Evolutionary conservation across 805 yeast species (phyloP).

Genomic region (Yamadazyma sp.): DNA sequence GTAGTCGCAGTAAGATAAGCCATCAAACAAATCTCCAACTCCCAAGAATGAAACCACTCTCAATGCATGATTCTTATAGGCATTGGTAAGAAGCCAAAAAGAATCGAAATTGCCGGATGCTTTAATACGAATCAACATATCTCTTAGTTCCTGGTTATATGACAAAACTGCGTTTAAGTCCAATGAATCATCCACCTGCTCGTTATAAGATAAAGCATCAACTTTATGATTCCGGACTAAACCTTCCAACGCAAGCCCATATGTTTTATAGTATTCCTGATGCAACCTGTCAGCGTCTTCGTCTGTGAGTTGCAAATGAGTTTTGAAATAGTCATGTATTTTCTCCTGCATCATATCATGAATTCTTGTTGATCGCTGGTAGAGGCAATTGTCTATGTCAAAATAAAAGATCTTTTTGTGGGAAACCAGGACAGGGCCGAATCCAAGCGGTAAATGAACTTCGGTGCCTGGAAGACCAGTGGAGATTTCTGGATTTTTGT

Average conservation of each 20-base stretch:
- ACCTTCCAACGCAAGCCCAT: conserved; percentile 94
- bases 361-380: conserved; percentile 69
- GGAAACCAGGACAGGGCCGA: conserved; percentile 29
- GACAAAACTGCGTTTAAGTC: conserved; percentile 77
- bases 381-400: conserved; percentile 92
- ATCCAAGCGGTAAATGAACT: conserved; percentile 31
- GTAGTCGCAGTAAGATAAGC: conserved; percentile 91
- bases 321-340: conserved; percentile 79
- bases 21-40: conserved; percentile 90
- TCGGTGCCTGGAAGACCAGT: conserved; percentile 18
- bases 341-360: conserved; percentile 86
- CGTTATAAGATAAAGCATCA: conserved; percentile 86
- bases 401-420: conserved; percentile 60
- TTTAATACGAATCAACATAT: conserved; percentile 48
- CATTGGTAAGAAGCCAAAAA: conserved; percentile 93
- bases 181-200: conserved; percentile 86
- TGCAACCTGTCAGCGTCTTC: conserved; percentile 76
- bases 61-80: conserved; percentile 86
- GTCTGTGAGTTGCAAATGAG: conserved; percentile 57
- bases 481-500: conserved; percentile 27
- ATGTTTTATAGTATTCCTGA: conserved; percentile 72
- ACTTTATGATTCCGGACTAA: conserved; percentile 67
- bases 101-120: conserved; percentile 54
- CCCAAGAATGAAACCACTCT: conserved; percentile 80
- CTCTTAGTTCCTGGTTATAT: conserved; percentile 58